Conservation (phyloP, 2,329 filamentous ascomycete species). For the Corniculantispora saksenae region DNA sequence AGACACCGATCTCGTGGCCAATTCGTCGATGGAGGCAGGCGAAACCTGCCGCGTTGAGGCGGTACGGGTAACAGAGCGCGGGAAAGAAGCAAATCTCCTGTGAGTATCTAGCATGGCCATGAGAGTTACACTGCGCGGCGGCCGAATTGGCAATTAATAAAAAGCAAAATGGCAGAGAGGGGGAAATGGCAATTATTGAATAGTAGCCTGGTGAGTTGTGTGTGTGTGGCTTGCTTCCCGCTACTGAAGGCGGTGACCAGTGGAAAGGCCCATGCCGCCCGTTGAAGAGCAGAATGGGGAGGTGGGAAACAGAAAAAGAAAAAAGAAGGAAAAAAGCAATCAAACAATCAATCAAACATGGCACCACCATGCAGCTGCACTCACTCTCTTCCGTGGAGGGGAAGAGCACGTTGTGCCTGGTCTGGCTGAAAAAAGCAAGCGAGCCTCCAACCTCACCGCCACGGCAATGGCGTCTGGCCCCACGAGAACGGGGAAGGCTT, state of each 20-base stretch:
- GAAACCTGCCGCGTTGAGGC: background rate
- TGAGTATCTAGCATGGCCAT: too few relatives aligned
- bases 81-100: background rate
- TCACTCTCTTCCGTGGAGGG: background rate
- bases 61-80: background rate
- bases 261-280: conserved; percentile 9
- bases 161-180: background rate
- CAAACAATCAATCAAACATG: background rate
- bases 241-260: conserved; percentile 9
- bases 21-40: background rate
- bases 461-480: conserved; percentile 7
- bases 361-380: background rate
- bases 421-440: background rate
- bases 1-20: background rate
- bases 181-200: background rate
- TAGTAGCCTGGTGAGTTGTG: background rate
- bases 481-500: background rate
- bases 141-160: background rate
- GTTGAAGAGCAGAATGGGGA: conserved; percentile 13
- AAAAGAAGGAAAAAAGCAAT: background rate
- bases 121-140: too few relatives aligned
- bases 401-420: background rate
- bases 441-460: conserved; percentile 6
- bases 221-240: background rate
- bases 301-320: background rate